phyloP scores from a whole-genome alignment of 805 yeast species.

The Candida jianshihensis region DNA sequence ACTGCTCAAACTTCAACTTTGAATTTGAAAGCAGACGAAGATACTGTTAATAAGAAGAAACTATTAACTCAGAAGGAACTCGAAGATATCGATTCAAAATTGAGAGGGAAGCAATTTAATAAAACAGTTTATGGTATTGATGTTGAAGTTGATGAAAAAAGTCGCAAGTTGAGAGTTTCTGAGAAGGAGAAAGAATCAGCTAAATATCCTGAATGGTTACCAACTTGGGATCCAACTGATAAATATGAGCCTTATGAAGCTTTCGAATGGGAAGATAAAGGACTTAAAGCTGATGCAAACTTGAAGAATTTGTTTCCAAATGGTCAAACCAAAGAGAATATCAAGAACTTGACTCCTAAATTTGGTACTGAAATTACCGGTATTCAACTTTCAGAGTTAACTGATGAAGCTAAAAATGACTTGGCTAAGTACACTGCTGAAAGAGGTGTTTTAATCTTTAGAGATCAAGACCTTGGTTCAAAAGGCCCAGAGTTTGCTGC shows the following conservation, averaged over 20 bases:
- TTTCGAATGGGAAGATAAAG: conserved; percentile 6
- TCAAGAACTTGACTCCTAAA: conserved; percentile 50
- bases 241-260: conserved; percentile 6
- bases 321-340: conserved; percentile 18
- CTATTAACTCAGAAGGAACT: neutral
- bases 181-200: conserved; percentile 1
- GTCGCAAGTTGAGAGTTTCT: neutral
- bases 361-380: conserved; percentile 57
- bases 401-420: conserved; percentile 54
- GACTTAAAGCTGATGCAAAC: conserved; percentile 5
- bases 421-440: conserved; percentile 59
- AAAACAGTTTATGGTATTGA: neutral
- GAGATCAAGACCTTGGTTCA: conserved; percentile 55
- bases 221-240: conserved; percentile 8
- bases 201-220: conserved; percentile 5
- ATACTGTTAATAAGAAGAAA: neutral
- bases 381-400: conserved; percentile 48
- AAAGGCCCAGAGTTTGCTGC: conserved; percentile 38
- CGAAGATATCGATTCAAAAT: neutral
- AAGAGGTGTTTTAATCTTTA: conserved; percentile 57
- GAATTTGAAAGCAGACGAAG: neutral
- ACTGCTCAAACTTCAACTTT: neutral
- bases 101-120: neutral
- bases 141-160: neutral
- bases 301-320: conserved; percentile 5